Base-by-base conservation (phyloP, 169 alveolate species). In the Plasmodium sp. region DNA sequence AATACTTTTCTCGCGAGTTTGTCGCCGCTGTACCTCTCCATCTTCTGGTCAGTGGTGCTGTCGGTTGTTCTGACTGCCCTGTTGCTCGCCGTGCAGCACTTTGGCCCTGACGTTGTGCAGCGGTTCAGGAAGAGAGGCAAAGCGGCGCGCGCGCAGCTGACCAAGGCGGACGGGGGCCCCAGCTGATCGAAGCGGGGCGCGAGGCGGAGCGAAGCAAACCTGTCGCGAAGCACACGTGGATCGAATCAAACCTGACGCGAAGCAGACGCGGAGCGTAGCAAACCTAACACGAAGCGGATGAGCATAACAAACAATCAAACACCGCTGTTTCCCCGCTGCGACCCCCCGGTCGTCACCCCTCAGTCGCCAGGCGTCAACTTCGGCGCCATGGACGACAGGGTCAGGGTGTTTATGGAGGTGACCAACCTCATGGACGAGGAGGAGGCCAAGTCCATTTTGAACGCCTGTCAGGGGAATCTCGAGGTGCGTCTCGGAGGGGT, bases 391-490 rank as follows among this genome's bases (percentile, higher is more conserved):
- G 84, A 84, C 9, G 58, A 84, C 9, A 10, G 22, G 22, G 75
- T 74, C 7, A 72, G 51, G 62, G 1, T 84, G 43, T 74, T 84
- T 43, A 84, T 84, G 93, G 93, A 74, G 27, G 79, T 84, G 22
- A 84, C 93, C 31, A 84, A 84, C 9, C 16, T n/a, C 1, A 3
- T 39, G 16, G 45, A 84, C 22, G 81, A 84, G 62, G 67, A 73
- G 58, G 84, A 84, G 62, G 93, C 85, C 16, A 27, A 72, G 12
- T 5, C 22, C 22, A 45, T 84, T n/a, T 5, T 84, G 45, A 39
- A 45, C 22, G 14, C 43, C 7, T 84, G 84, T 36, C 9, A 74
- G 4, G 81, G 85, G 48, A 84, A 84, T 84, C 36, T 84, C 4
- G 93, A 84, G 67, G 93, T 84, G 43, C 48, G 48, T 22, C 12